A percentile compares a stretch with the other conserved stretches of the same genome.
These are phyloP conservation scores for Pleurotus sapidus DNA, from an alignment of 768 basidiomycete species.

Conservation along the genomic window DNA sequence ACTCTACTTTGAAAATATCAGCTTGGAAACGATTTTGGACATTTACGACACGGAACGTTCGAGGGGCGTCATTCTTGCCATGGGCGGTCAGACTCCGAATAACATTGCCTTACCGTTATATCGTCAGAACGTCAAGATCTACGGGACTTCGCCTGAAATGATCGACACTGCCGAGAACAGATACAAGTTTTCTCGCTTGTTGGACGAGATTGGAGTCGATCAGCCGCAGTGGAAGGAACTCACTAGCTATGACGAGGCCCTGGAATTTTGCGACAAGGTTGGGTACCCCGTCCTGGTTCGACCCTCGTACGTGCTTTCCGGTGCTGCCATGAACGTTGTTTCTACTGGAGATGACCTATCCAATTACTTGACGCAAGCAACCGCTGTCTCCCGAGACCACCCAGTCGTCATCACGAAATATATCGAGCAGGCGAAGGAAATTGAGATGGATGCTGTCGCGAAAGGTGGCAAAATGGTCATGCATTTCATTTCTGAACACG, in stretches of 20 bases:
- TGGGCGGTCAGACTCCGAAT: conserved; percentile 99
- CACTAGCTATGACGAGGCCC: conserved; percentile 85
- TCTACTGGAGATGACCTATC: conserved; percentile 88
- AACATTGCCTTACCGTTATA: conserved; percentile 96
- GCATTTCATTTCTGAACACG: conserved; percentile 99
- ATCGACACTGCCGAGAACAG: conserved; percentile 99
- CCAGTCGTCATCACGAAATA: conserved; percentile 99
- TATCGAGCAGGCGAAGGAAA: conserved; percentile 99
- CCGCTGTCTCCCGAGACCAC: conserved; percentile 93
- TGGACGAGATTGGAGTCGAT: conserved; percentile 98
- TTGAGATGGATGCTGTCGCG: conserved; percentile 99
- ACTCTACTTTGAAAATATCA: conserved; percentile 98
- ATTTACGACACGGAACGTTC: conserved; percentile 92
- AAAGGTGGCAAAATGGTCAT: conserved; percentile 97
- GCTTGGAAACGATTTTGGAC: conserved; percentile 92
- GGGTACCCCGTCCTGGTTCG: conserved; percentile 96
- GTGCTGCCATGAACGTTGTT: conserved; percentile 99
- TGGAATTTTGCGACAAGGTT: conserved; percentile 87
- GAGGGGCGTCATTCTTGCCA: conserved; percentile 90
- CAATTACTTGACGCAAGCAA: conserved; percentile 91
- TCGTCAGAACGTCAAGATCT: conserved; percentile 97
- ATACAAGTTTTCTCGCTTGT: conserved; percentile 97
- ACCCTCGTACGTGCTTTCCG: conserved; percentile 98
- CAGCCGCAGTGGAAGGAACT: conserved; percentile 98
- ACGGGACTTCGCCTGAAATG: conserved; percentile 98